Conservation (phyloP, 73 alveolate species). For the Symbiodinium natans region DNA sequence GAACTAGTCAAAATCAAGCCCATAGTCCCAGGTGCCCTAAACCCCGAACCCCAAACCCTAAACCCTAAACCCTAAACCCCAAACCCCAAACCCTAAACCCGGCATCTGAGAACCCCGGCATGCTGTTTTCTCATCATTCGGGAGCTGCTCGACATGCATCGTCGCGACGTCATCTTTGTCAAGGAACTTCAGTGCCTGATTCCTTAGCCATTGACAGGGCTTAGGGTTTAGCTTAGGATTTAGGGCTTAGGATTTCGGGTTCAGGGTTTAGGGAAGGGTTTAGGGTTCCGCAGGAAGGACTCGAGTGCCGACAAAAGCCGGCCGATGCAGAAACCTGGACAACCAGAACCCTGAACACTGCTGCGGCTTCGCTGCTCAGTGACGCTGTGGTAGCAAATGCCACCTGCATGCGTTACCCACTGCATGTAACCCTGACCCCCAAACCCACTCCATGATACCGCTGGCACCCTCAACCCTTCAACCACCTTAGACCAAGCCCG, state of each 20-base stretch:
- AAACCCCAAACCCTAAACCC: no score
- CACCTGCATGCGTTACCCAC: no score
- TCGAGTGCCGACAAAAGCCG: background rate
- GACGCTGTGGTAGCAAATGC: background rate
- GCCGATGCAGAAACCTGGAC: background rate
- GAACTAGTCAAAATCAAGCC: no score
- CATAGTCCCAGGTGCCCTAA: no score
- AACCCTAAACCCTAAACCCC: no score
- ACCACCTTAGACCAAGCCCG: no score
- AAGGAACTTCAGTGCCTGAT: background rate
- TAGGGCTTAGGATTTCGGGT: background rate
- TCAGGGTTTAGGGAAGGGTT: background rate
- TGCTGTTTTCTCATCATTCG: background rate
- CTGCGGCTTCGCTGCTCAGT: background rate
- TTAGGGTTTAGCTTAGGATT: no score
- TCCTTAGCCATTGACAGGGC: background rate
- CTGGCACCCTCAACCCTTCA: no score
- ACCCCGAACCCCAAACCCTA: no score
- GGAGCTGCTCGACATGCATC: background rate
- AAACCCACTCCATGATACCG: no score
- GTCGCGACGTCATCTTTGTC: background rate
- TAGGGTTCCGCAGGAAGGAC: no score
- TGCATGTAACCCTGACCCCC: no score
- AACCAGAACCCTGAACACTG: background rate
- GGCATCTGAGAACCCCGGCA: background rate